A percentile compares a stretch with the other conserved stretches of the same genome.
Conservation (phyloP, 306 rosid species). For the Quercus dentata region DNA sequence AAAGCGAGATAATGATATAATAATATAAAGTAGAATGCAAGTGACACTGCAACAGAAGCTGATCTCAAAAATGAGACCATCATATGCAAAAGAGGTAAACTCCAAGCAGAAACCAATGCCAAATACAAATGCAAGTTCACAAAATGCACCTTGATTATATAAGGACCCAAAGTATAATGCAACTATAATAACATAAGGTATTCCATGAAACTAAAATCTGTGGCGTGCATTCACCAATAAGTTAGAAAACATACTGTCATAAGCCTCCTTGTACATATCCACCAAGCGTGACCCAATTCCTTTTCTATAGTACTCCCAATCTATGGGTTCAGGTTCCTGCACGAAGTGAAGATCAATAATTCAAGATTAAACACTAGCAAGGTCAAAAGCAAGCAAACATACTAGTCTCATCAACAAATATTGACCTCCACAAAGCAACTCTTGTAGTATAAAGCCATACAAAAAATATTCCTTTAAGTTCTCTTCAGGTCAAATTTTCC, state of each 20-base stretch:
- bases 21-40: background rate
- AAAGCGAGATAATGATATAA: background rate
- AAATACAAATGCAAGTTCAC: background rate
- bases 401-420: background rate
- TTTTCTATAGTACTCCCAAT: conserved; percentile 95
- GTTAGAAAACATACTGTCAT: conserved; percentile 67
- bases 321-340: conserved; percentile 98
- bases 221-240: background rate
- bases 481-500: background rate
- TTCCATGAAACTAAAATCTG: background rate
- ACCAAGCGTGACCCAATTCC: conserved; percentile 95
- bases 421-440: background rate
- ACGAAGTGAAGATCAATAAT: conserved; percentile 11
- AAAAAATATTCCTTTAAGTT: background rate
- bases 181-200: background rate
- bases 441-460: background rate
- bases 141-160: background rate
- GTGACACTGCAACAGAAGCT: background rate
- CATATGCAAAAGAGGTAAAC: background rate
- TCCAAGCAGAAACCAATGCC: background rate
- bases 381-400: background rate
- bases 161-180: background rate
- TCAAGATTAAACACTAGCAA: background rate
- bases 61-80: background rate
- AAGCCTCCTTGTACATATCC: conserved; percentile 96